Evolutionary conservation across 306 rosid genomes (phyloP), one percentile per base, ranked within the genome.

Genomic region (Corylus avellana): DNA sequence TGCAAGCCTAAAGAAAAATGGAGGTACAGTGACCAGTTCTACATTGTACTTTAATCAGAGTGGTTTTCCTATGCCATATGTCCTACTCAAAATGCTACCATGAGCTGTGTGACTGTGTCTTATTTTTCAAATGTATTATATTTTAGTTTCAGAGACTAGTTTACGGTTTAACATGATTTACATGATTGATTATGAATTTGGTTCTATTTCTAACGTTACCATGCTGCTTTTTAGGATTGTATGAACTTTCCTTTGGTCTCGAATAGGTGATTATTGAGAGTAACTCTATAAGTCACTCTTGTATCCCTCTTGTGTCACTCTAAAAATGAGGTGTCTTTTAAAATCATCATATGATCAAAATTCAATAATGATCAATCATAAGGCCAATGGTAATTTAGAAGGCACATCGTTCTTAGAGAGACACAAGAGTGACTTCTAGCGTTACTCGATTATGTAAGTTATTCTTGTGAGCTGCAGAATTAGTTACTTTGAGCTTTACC

Each of bases 1-100:
- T 88, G 92, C 17, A 88, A 88, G 80, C 49, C 96, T 4, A 87
- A 88, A 86, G 96, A 90, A 17, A 89, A 90, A 8, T 67, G 72
- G 72, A 67, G 72, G 72, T 67, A 67, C 13, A 18, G 12, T 67
- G 39, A n/a, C 51, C 61, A 39, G 7, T 18, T 20, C 27, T 51
- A 25, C 42, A 11, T n/a, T 7, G 53, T 35, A 68, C 58, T 57
- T 27, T 10, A 42, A 54, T 58, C 25, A 35, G 32, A 67, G 51
- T 68, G 17, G 50, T 55, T 8, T 35, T 7, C 14, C 42, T 35
- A 14, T 50, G 20, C 56, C 25, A 62, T 17, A 6, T 75, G 8
- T 29, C 20, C 58, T 48, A 47, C 39, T 66, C 4, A 59, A 75
- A 63, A 20, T 17, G 48, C 12, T 29, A 32, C 29, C 20, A 12